A percentile compares a stretch with the other conserved stretches of the same genome.
phyloP scores from a whole-genome alignment of 768 basidiomycete genomes.

The Xerocomellus chrysenteron region DNA sequence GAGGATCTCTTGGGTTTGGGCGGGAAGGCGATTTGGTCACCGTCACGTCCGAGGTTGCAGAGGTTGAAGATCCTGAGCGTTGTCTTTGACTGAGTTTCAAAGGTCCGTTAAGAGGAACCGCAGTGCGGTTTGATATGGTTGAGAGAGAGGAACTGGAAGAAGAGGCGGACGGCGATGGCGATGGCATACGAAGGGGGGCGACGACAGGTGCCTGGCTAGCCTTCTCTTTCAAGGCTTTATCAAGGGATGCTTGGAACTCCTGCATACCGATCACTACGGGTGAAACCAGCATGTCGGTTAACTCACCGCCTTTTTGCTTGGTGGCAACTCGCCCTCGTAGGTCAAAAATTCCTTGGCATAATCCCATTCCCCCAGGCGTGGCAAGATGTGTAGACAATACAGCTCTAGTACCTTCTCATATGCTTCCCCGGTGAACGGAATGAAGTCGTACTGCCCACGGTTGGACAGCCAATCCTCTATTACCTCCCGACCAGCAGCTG shows the following conservation, averaged over 20 bases:
- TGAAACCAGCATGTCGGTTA: not conserved
- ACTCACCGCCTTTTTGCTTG: constrained; percentile 52
- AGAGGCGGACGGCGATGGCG: constrained; percentile 55
- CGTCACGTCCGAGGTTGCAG: constrained; percentile 26
- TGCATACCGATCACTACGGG: constrained; percentile 13
- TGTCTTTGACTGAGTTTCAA: constrained; percentile 15
- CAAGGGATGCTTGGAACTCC: constrained; percentile 34
- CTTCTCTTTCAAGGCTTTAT: constrained; percentile 34
- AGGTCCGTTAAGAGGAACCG: constrained; percentile 44
- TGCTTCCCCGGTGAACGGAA: constrained; percentile 43
- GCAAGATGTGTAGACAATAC: constrained; percentile 72
- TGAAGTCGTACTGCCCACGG: constrained; percentile 40
- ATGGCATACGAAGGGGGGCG: constrained; percentile 35
- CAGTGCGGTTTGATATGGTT: constrained; percentile 70
- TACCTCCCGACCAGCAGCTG: constrained; percentile 59
- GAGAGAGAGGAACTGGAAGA: constrained; percentile 67
- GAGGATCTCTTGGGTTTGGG: constrained; percentile 4
- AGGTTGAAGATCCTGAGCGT: constrained; percentile 22
- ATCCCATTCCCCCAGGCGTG: constrained; percentile 75
- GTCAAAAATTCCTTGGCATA: constrained; percentile 74
- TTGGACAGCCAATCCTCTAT: constrained; percentile 79
- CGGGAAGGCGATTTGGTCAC: constrained; percentile 21
- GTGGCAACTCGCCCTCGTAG: constrained; percentile 65
- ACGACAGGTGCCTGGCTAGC: constrained; percentile 17
- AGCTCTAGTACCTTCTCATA: constrained; percentile 77